phyloP scores from a whole-genome alignment of 805 yeast species.

The Zygoascus flipseniorum region DNA sequence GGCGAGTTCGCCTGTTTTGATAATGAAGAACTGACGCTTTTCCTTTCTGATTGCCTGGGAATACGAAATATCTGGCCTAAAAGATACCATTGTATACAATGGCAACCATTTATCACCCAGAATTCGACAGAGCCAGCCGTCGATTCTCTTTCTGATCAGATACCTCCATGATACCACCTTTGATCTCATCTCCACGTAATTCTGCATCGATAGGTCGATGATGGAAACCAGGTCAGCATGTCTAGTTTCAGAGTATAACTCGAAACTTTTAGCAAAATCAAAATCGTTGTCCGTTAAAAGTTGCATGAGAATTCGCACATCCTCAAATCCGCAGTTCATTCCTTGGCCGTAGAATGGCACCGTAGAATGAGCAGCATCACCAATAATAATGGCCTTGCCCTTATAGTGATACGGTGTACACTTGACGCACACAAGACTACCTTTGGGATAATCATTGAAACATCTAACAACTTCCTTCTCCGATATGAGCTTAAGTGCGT shows the following conservation, averaged over 20 bases:
- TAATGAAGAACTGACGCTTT: slow-evolving; percentile 44
- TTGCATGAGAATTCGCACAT: slow-evolving; percentile 59
- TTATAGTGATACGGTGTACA: slow-evolving; percentile 61
- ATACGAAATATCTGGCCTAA: slow-evolving; percentile 74
- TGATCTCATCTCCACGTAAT: slow-evolving; percentile 81
- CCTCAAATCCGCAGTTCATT: slow-evolving; percentile 94
- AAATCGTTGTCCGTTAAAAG: slow-evolving; percentile 31
- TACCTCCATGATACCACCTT: slow-evolving; percentile 58
- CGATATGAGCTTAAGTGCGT: slow-evolving; percentile 66
- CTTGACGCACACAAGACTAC: slow-evolving; percentile 65
- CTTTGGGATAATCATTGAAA: slow-evolving; percentile 56
- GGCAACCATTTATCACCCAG: slow-evolving; percentile 71
- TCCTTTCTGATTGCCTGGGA: slow-evolving; percentile 53
- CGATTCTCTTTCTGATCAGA: slow-evolving; percentile 58
- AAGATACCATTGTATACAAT: slow-evolving; percentile 85
- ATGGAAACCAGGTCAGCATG: slow-evolving; percentile 67
- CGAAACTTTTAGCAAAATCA: slow-evolving; percentile 44
- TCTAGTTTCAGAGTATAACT: slow-evolving; percentile 45
- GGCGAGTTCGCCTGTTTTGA: slow-evolving; percentile 21
- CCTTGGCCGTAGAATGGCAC: slow-evolving; percentile 99
- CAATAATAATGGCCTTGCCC: slow-evolving; percentile 60
- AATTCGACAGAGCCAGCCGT: slow-evolving; percentile 50
- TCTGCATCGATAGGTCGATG: slow-evolving; percentile 66
- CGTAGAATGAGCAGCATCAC: slow-evolving; percentile 96
- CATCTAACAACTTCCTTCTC: slow-evolving; percentile 41